phyloP scores from a whole-genome alignment of 345 rosid genomes.

The Microthlaspi erraticum region DNA sequence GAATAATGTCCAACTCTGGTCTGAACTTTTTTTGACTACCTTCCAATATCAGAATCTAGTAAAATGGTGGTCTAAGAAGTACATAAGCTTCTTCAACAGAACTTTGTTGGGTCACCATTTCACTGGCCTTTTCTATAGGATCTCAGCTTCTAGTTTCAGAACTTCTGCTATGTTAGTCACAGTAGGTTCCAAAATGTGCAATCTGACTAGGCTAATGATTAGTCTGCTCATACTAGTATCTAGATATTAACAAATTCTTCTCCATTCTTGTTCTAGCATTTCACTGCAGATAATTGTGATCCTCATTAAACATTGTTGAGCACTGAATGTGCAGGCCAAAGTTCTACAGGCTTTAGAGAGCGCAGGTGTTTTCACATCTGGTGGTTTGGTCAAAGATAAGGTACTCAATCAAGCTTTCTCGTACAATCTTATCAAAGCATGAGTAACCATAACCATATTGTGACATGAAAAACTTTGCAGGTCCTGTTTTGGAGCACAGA shows the following conservation, averaged over 20 bases:
- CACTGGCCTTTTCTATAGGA: background rate
- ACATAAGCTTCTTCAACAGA: slow-evolving; percentile 17
- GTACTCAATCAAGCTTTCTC: slow-evolving; percentile 42
- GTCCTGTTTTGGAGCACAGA: slow-evolving; percentile 97
- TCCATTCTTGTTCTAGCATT: slow-evolving; percentile 7
- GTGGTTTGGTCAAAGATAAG: slow-evolving; percentile 96
- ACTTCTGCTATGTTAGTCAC: slow-evolving; percentile 19
- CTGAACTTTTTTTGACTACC: slow-evolving; percentile 18
- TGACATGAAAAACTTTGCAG: slow-evolving; percentile 52
- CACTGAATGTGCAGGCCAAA: slow-evolving; percentile 63
- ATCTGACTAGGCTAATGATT: slow-evolving; percentile 32
- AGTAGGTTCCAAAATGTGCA: slow-evolving; percentile 26
- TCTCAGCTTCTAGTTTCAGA: slow-evolving; percentile 24
- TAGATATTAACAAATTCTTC: slow-evolving; percentile 22
- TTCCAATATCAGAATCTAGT: slow-evolving; percentile 22
- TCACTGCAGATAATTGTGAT: background rate
- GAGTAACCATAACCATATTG: background rate
- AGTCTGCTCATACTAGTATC: slow-evolving; percentile 27
- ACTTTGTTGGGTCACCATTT: slow-evolving; percentile 24
- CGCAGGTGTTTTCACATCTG: slow-evolving; percentile 89
- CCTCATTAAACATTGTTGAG: background rate
- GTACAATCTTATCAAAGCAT: background rate
- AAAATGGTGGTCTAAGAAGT: slow-evolving; percentile 24
- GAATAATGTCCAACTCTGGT: slow-evolving; percentile 21
- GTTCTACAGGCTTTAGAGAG: slow-evolving; percentile 84